phyloP scores from a whole-genome alignment of 2,329 filamentous ascomycete genomes.

The Cladosporium velox region DNA sequence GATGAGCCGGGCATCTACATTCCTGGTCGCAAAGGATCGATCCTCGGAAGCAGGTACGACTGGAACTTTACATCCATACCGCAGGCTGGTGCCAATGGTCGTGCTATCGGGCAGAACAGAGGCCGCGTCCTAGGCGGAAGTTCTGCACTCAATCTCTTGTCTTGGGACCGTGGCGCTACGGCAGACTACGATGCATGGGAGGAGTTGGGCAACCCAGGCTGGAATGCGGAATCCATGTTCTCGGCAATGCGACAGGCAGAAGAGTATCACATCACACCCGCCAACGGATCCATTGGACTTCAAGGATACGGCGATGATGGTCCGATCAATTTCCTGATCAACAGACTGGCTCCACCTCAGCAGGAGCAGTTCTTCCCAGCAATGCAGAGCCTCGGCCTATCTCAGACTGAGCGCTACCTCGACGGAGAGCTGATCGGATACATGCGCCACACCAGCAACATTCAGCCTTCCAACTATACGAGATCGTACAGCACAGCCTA shows the following conservation, averaged over 20 bases:
- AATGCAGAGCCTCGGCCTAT: slow-evolving; percentile 49
- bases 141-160: slow-evolving; percentile 48
- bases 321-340: slow-evolving; percentile 42
- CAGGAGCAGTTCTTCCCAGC: slow-evolving; percentile 50
- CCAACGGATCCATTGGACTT: slow-evolving; percentile 14
- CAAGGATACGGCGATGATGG: slow-evolving; percentile 36
- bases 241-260: slow-evolving; percentile 39
- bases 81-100: slow-evolving; percentile 44
- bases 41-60: slow-evolving; percentile 32
- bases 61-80: slow-evolving; percentile 51
- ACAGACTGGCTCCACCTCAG: slow-evolving; percentile 47
- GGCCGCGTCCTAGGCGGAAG: slow-evolving; percentile 55
- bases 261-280: slow-evolving; percentile 30
- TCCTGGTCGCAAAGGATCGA: slow-evolving; percentile 29
- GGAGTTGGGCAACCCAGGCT: slow-evolving; percentile 37
- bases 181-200: slow-evolving; percentile 42
- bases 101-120: slow-evolving; percentile 46
- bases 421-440: slow-evolving; percentile 55
- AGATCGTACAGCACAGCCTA: slow-evolving; percentile 54
- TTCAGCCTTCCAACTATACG: slow-evolving; percentile 50
- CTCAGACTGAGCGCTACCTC: slow-evolving; percentile 48
- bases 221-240: slow-evolving; percentile 42
- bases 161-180: slow-evolving; percentile 35
- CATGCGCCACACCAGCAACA: slow-evolving; percentile 53
- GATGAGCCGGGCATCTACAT: slow-evolving; percentile 27